Conservation (phyloP, 2,329 filamentous ascomycete genomes). For the Epichloe uncinata region DNA sequence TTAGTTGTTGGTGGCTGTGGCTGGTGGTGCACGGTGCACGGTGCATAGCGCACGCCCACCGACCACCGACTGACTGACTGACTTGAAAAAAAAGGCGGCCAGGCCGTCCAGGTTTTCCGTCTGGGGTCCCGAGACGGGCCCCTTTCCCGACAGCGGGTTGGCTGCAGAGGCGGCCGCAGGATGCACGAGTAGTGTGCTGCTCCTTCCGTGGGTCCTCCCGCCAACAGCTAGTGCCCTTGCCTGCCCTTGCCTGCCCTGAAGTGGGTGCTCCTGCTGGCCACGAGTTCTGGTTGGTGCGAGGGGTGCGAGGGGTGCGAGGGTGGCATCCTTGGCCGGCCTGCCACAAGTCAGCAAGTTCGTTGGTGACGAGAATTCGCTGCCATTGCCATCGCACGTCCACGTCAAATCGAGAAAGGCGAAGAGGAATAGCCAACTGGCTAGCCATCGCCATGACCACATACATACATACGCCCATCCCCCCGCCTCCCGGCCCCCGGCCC, state of each 20-base stretch:
- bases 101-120: constrained; percentile 2
- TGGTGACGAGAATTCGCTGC: no score
- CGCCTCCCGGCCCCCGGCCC: no score
- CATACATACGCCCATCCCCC: no score
- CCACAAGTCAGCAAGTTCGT: no score
- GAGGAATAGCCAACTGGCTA: no score
- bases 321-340: not conserved
- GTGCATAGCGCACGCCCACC: no score
- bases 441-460: no score
- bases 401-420: no score
- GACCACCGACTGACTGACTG: no score
- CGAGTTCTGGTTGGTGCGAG: not conserved
- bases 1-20: not conserved
- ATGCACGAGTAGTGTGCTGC: constrained; percentile 20
- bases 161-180: constrained; percentile 27
- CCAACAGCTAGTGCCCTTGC: not conserved
- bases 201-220: constrained; percentile 8
- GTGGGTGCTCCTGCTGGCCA: not conserved
- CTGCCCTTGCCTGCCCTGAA: not conserved
- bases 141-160: constrained; percentile 20
- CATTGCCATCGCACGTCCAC: no score
- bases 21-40: no score
- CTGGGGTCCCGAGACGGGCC: constrained; percentile 20
- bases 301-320: not conserved
- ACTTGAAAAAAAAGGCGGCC: not conserved